A percentile compares a stretch with the other conserved stretches of the same genome.
Evolutionary conservation across 2,329 filamentous ascomycete genomes (phyloP).

Genomic region (Fusarium gaditjirri): DNA sequence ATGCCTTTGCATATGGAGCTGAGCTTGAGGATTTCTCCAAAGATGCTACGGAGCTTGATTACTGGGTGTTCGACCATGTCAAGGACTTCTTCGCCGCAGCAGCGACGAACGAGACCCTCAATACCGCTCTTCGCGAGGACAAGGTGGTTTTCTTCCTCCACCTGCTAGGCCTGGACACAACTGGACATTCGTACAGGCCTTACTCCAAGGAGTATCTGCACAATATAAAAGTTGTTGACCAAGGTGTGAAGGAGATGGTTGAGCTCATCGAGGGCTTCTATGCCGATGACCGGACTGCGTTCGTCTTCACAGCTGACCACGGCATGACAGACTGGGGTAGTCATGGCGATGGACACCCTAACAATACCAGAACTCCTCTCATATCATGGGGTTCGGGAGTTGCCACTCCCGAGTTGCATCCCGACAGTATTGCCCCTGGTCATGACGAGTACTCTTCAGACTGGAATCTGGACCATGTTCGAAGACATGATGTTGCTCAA

Average conservation of each 20-base stretch:
- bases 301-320: conserved; percentile 96
- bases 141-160: conserved; percentile 96
- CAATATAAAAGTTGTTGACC: conserved; percentile 94
- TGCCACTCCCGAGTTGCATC: conserved; percentile 73
- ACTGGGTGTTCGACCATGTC: conserved; percentile 96
- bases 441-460: conserved; percentile 93
- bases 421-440: conserved; percentile 72
- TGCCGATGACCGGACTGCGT: conserved; percentile 84
- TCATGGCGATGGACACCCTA: conserved; percentile 95
- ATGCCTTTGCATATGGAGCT: conserved; percentile 84
- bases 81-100: conserved; percentile 87
- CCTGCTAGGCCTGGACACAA: conserved; percentile 89
- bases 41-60: conserved; percentile 83
- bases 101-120: conserved; percentile 78
- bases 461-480: conserved; percentile 84
- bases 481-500: conserved; percentile 90
- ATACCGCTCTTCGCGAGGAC: conserved; percentile 78
- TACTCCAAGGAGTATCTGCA: conserved; percentile 96
- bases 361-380: conserved; percentile 94
- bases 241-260: conserved; percentile 86
- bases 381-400: conserved; percentile 95
- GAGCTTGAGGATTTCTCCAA: conserved; percentile 92
- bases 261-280: conserved; percentile 89
- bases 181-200: conserved; percentile 85
- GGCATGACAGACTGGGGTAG: conserved; percentile 99